Conservation (phyloP, 2,329 filamentous ascomycete genomes). For the Aspergillus ochraceus region DNA sequence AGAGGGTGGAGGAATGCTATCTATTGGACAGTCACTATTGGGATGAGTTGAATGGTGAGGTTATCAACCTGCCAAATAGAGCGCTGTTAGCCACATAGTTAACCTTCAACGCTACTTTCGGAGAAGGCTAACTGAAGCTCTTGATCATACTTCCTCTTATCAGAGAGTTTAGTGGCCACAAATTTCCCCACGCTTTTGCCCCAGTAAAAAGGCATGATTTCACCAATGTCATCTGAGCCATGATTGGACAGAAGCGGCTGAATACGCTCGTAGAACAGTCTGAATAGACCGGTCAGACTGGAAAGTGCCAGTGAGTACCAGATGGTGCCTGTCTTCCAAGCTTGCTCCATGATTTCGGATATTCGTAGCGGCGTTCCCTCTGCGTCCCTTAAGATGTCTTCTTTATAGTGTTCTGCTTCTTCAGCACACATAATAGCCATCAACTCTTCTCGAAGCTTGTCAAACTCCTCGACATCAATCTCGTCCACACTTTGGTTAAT, state of each 20-base stretch:
- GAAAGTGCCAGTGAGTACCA: slow-evolving; percentile 20
- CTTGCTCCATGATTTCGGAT: slow-evolving; percentile 14
- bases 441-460: neutral
- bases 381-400: neutral
- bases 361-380: neutral
- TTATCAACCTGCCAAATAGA: too few species aligned
- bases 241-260: slow-evolving; percentile 14
- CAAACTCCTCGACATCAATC: neutral
- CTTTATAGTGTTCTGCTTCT: neutral
- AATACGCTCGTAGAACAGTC: slow-evolving; percentile 19
- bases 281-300: slow-evolving; percentile 21
- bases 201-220: slow-evolving; percentile 5
- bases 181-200: slow-evolving; percentile 11
- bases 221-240: slow-evolving; percentile 15
- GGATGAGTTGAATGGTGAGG: too few species aligned
- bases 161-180: slow-evolving; percentile 9
- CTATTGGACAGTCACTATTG: too few species aligned
- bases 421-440: neutral
- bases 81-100: too few species aligned
- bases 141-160: slow-evolving; percentile 14
- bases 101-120: too few species aligned
- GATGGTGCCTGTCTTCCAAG: slow-evolving; percentile 18
- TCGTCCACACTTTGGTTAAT: neutral
- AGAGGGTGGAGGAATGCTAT: too few species aligned
- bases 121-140: slow-evolving; percentile 4